Evolutionary conservation across 202 grass and related monocot genomes (phyloP).

Genomic region (Brachypodium distachyon): DNA sequence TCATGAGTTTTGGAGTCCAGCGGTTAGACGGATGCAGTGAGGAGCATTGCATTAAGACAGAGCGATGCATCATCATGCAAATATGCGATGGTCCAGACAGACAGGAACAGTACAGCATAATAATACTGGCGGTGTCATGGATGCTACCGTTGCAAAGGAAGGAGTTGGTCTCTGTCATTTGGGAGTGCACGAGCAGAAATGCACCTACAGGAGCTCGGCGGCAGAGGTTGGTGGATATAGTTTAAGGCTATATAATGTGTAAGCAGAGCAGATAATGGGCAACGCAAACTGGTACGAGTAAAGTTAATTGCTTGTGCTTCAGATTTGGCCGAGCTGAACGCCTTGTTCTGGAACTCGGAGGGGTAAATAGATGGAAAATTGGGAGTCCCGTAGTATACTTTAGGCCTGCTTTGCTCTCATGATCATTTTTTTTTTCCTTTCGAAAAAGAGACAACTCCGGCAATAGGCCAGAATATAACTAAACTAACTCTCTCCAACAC

Average conservation of each 20-base stretch:
- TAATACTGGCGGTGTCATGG: neutral
- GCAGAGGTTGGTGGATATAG: neutral
- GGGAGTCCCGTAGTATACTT: too few species aligned
- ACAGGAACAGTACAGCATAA: neutral
- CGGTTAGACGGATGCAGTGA: neutral
- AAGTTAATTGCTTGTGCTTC: conserved; percentile 1
- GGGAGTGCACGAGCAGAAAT: neutral
- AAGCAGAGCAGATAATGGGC: neutral
- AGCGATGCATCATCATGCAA: neutral
- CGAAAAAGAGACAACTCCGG: too few species aligned
- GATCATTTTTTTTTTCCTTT: too few species aligned
- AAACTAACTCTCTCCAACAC: too few species aligned
- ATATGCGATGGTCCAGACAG: neutral
- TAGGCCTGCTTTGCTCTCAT: too few species aligned
- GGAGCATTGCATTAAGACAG: neutral
- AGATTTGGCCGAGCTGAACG: neutral
- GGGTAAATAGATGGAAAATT: too few species aligned
- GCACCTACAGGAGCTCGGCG: neutral
- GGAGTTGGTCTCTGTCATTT: neutral
- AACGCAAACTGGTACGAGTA: neutral
- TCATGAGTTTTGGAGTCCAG: neutral
- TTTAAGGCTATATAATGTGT: neutral
- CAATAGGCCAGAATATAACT: too few species aligned
- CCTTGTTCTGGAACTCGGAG: neutral
- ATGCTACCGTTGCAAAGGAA: neutral